Evolutionary conservation across 2,329 filamentous ascomycete species (phyloP).

Genomic region (Pyricularia grisea): DNA sequence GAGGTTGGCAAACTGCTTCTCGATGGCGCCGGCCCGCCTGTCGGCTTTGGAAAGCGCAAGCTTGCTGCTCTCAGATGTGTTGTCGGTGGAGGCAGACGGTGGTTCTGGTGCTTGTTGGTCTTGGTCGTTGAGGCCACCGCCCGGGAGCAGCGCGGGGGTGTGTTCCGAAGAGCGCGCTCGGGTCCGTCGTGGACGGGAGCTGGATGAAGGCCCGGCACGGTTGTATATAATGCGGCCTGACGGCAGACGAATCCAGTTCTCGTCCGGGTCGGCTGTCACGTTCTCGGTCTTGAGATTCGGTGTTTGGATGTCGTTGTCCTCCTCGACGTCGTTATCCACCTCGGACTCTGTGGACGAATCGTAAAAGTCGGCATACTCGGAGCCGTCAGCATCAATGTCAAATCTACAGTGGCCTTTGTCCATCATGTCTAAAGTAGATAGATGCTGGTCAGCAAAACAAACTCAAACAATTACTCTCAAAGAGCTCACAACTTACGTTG

Average conservation of each 20-base stretch:
- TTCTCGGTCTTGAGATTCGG: conserved; percentile 3
- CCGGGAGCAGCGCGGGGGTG: background rate
- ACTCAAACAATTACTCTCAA: too few species aligned
- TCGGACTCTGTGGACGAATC: conserved; percentile 15
- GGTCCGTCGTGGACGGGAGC: background rate
- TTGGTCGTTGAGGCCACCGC: background rate
- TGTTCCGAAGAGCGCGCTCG: background rate
- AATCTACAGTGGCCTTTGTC: conserved; percentile 38
- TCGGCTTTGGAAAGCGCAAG: background rate
- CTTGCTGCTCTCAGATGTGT: background rate
- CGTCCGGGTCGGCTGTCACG: conserved; percentile 10
- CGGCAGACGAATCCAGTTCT: conserved; percentile 21
- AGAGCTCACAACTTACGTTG: conserved; percentile 20
- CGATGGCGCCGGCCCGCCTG: background rate
- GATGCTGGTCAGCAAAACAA: background rate
- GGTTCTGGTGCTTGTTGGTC: background rate
- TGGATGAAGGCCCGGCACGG: background rate
- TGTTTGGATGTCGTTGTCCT: background rate
- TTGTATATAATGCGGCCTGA: conserved; percentile 24
- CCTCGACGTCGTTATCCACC: conserved; percentile 3
- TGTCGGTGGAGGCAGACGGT: too few species aligned
- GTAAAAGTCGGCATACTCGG: conserved; percentile 32
- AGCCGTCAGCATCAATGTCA: conserved; percentile 22
- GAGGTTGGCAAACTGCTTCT: conserved; percentile 15
- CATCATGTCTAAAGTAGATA: conserved; percentile 26